Conservation (phyloP, 306 rosid species). For the Fagus sylvatica region DNA sequence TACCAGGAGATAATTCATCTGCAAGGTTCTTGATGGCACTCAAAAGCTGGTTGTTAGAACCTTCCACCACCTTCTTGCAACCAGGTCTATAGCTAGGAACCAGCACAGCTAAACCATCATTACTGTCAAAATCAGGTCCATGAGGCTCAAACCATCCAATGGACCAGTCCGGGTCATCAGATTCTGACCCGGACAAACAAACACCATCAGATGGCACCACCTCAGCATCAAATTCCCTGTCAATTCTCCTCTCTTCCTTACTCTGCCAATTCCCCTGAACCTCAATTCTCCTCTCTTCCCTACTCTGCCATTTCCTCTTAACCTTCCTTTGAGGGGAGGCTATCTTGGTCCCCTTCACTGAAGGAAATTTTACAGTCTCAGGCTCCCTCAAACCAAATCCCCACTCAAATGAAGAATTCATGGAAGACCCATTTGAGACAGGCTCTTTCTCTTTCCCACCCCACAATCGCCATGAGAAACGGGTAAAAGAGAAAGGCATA, state of each 20-base stretch:
- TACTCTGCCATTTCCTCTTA: constrained; percentile 67
- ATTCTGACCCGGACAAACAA: constrained; percentile 66
- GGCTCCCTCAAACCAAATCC: constrained; percentile 53
- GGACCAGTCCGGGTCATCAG: constrained; percentile 86
- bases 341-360: constrained; percentile 53
- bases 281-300: constrained; percentile 70
- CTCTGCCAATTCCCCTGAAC: constrained; percentile 64
- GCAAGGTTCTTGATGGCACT: constrained; percentile 73
- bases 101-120: constrained; percentile 74
- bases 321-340: constrained; percentile 55
- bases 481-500: constrained; percentile 79
- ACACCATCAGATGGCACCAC: constrained; percentile 84
- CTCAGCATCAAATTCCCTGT: constrained; percentile 74
- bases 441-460: constrained; percentile 77
- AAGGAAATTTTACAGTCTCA: constrained; percentile 59
- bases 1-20: constrained; percentile 71
- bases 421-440: constrained; percentile 41
- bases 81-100: constrained; percentile 84
- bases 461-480: constrained; percentile 72
- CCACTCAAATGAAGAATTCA: constrained; percentile 57
- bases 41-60: constrained; percentile 60
- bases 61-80: constrained; percentile 60
- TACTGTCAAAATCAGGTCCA: constrained; percentile 71
- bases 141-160: constrained; percentile 96
- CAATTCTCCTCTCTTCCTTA: constrained; percentile 69